A percentile compares a stretch with the other conserved stretches of the same genome.
Evolutionary conservation across 495 filamentous ascomycete species (phyloP).

Genomic region (Penicillium salamii): DNA sequence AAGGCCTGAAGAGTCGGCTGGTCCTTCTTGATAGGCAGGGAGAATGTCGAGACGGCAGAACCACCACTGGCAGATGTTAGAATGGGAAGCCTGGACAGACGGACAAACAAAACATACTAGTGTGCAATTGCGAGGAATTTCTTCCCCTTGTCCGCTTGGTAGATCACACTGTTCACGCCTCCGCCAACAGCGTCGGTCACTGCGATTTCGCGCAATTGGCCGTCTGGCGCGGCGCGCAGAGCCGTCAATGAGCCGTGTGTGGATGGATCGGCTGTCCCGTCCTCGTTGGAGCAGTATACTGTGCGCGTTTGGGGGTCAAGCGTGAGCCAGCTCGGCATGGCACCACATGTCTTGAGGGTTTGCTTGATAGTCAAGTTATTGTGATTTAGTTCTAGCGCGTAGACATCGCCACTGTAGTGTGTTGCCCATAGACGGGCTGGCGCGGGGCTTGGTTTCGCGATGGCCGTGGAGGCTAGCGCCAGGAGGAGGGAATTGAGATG

Average conservation of each 20-base stretch:
- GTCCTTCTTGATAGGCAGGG: constrained; percentile 26
- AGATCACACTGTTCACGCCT: constrained; percentile 42
- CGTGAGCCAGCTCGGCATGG: constrained; percentile 59
- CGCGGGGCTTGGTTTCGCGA: not conserved
- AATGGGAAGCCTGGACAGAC: not conserved
- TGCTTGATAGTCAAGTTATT: constrained; percentile 38
- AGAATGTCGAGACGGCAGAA: constrained; percentile 36
- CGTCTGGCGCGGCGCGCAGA: constrained; percentile 18
- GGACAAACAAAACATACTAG: constrained; percentile 33
- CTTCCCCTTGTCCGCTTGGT: constrained; percentile 22
- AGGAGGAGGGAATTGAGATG: not conserved
- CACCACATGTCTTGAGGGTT: constrained; percentile 42
- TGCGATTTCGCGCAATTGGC: constrained; percentile 24
- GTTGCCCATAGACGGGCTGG: constrained; percentile 49
- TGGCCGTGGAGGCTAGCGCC: not conserved
- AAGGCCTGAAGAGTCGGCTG: constrained; percentile 41
- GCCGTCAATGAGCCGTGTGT: constrained; percentile 31
- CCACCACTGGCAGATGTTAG: constrained; percentile 25
- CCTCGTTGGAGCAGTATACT: constrained; percentile 63
- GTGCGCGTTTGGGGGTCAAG: constrained; percentile 49
- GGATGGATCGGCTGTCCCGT: constrained; percentile 39
- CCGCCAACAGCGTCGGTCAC: constrained; percentile 27
- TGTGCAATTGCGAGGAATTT: constrained; percentile 44
- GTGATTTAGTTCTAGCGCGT: constrained; percentile 47
- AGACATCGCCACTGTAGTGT: constrained; percentile 59